phyloP scores from a whole-genome alignment of 2,329 filamentous ascomycete genomes.

The Coniella vitis region DNA sequence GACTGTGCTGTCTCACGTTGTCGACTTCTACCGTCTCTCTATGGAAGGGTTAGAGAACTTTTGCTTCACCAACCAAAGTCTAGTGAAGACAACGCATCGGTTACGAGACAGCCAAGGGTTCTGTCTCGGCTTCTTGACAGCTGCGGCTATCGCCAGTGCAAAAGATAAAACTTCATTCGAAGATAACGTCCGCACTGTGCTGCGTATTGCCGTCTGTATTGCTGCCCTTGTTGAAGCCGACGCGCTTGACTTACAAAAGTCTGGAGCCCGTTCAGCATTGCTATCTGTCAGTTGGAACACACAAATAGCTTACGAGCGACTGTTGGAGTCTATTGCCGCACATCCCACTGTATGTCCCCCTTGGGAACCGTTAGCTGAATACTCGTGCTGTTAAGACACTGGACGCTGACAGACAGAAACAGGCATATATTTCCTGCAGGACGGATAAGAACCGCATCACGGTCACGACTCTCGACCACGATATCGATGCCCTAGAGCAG shows the following conservation, averaged over 20 bases:
- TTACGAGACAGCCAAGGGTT: slow-evolving; percentile 12
- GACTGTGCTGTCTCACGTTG: slow-evolving; percentile 2
- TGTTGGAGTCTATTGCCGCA: not conserved
- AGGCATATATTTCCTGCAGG: slow-evolving; percentile 15
- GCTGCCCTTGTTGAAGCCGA: slow-evolving; percentile 11
- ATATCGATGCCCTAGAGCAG: not conserved
- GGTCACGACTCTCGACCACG: slow-evolving; percentile 3
- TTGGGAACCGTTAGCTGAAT: too few species aligned
- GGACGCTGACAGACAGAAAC: not conserved
- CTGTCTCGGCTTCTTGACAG: slow-evolving; percentile 14
- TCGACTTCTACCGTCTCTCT: not conserved
- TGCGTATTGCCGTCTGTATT: slow-evolving; percentile 12
- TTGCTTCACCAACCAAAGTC: not conserved
- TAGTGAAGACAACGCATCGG: not conserved
- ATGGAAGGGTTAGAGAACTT: not conserved
- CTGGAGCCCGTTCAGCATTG: not conserved
- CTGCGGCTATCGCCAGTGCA: slow-evolving; percentile 3
- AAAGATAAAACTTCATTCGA: slow-evolving; percentile 2
- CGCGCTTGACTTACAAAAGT: not conserved
- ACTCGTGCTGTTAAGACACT: not conserved
- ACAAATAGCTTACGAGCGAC: not conserved
- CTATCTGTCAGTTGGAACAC: not conserved
- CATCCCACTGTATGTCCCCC: not conserved
- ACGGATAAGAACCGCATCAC: slow-evolving; percentile 9
- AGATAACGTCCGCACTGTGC: not conserved